A percentile compares a stretch with the other conserved stretches of the same genome.
Conservation (phyloP, 1,284 basidiomycete species). For the Trichosporon faecale region DNA sequence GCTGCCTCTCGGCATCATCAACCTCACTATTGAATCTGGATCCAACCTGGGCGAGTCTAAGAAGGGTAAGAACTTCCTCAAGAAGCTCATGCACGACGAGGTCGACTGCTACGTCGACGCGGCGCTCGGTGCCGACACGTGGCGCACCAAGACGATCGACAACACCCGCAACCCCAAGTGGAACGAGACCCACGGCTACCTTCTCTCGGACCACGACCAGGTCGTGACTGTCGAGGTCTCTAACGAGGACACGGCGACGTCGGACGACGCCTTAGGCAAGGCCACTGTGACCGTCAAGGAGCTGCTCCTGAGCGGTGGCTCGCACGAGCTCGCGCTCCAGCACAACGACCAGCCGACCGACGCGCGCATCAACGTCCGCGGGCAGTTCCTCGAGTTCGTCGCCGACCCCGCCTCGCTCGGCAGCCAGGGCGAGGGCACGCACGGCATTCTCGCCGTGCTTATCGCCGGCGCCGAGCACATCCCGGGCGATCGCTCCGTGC, state of each 20-base stretch:
- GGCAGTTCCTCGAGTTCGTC: conserved; percentile 19
- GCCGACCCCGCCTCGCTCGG: conserved; percentile 14
- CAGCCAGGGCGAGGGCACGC: conserved; percentile 17
- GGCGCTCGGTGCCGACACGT: conserved; percentile 16
- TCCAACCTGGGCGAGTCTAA: conserved; percentile 16
- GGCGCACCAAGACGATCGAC: conserved; percentile 18
- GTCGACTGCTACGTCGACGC: conserved; percentile 15
- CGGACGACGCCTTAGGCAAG: conserved; percentile 14
- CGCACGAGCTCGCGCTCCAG: conserved; percentile 6
- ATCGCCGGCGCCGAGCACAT: conserved; percentile 15
- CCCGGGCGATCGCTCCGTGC: conserved; percentile 12
- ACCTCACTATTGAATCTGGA: conserved; percentile 12
- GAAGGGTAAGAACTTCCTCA: conserved; percentile 18
- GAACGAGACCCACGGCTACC: conserved; percentile 23
- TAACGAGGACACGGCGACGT: conserved; percentile 16
- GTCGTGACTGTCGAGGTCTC: conserved; percentile 6
- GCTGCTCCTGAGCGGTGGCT: conserved; percentile 11
- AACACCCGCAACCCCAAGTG: conserved; percentile 20
- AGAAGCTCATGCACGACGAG: conserved; percentile 19
- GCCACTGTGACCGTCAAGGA: conserved; percentile 14
- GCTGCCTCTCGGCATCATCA: conserved; percentile 18
- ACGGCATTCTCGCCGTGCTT: conserved; percentile 19
- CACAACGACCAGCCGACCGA: conserved; percentile 13
- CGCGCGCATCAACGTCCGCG: conserved; percentile 8
- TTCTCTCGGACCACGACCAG: conserved; percentile 19